Conservation (phyloP, 768 basidiomycete genomes). For the Mrakia frigida region DNA sequence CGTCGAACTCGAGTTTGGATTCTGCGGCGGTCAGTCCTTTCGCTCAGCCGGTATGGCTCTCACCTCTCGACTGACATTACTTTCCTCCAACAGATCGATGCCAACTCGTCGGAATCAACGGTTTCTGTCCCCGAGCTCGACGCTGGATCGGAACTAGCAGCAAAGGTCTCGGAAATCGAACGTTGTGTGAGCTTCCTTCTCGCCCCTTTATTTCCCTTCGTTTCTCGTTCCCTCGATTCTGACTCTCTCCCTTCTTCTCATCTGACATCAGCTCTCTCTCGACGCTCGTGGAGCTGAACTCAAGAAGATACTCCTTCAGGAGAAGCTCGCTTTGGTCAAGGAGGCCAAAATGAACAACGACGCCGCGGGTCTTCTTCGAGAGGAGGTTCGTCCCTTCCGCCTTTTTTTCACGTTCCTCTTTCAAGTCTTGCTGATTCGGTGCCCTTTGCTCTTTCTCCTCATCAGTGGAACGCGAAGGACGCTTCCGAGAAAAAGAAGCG, state of each 20-base stretch:
- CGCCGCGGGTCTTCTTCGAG: neutral
- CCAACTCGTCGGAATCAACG: neutral
- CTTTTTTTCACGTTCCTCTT: neutral
- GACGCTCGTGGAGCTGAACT: conserved; percentile 1
- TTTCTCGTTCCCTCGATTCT: neutral
- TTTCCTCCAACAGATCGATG: neutral
- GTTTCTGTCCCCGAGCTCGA: neutral
- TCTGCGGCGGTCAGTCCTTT: neutral
- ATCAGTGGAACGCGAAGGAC: neutral
- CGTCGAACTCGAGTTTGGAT: neutral
- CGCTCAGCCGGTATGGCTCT: neutral
- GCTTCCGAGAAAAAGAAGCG: neutral
- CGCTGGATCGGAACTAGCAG: neutral
- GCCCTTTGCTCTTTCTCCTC: too few species aligned
- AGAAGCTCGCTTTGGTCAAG: conserved; percentile 1
- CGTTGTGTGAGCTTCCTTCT: neutral
- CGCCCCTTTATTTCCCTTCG: neutral
- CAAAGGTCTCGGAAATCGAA: neutral
- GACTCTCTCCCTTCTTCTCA: neutral
- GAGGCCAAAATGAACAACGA: conserved; percentile 8
- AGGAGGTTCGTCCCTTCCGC: neutral
- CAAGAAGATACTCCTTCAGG: neutral
- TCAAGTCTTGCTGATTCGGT: neutral
- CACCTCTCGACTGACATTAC: neutral
- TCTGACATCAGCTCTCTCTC: neutral